phyloP scores from a whole-genome alignment of 108 stramenopile genomes.

The Nannochloropsis gaditana region DNA sequence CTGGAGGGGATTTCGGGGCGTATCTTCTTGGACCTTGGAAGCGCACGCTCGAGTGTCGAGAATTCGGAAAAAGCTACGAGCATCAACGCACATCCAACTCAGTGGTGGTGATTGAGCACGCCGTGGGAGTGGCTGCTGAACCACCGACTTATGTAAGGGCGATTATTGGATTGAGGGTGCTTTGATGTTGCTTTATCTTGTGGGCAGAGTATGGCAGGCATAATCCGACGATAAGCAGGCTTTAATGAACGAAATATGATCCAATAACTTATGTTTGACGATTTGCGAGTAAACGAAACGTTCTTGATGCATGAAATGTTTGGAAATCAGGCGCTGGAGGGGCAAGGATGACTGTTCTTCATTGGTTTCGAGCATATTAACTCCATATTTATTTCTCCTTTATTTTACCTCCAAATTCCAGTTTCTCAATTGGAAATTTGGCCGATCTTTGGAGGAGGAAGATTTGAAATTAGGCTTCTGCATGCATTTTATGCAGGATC shows the following conservation, averaged over 20 bases:
- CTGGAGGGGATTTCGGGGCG: neutral
- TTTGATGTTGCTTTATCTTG: too few species aligned
- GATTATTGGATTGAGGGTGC: too few species aligned
- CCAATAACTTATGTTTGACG: too few species aligned
- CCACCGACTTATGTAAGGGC: conserved; percentile 10
- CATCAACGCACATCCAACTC: conserved; percentile 8
- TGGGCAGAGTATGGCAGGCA: too few species aligned
- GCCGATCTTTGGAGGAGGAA: neutral
- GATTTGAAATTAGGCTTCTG: neutral
- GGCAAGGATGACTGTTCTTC: too few species aligned
- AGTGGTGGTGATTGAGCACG: conserved; percentile 4
- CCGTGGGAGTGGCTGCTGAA: neutral
- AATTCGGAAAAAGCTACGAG: conserved; percentile 12
- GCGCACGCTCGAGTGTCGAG: neutral
- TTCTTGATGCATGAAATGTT: too few species aligned
- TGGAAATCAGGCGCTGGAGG: too few species aligned
- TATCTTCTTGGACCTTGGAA: conserved; percentile 20
- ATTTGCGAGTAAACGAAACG: too few species aligned
- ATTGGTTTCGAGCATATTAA: too few species aligned
- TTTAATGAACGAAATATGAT: too few species aligned
- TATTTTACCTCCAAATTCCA: neutral
- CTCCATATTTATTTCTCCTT: too few species aligned
- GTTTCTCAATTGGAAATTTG: conserved; percentile 20
- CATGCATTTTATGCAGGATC: neutral
- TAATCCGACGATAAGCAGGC: too few species aligned